Conservation (phyloP, 192 early-diverging fungal genomes). For the Irineochytrium annulatum region DNA sequence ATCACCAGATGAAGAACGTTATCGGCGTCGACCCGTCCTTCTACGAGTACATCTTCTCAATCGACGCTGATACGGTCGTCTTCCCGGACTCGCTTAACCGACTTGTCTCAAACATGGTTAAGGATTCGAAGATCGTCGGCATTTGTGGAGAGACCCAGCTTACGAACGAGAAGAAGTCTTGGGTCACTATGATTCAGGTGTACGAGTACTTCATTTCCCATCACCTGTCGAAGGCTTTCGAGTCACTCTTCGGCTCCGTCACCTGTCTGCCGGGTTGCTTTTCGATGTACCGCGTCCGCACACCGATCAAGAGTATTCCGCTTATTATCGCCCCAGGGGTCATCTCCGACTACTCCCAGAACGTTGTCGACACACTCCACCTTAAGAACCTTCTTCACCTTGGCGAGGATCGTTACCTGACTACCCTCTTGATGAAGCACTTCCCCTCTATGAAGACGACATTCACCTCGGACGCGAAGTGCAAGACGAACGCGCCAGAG, state of each 20-base stretch:
- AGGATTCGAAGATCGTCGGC: conserved; percentile 89
- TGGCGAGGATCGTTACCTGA: conserved; percentile 96
- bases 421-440: conserved; percentile 95
- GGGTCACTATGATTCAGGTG: conserved; percentile 97
- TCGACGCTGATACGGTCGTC: conserved; percentile 95
- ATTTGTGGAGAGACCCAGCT: conserved; percentile 94
- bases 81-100: conserved; percentile 81
- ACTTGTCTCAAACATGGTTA: conserved; percentile 84
- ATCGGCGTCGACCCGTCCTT: conserved; percentile 95
- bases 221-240: conserved; percentile 60
- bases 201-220: conserved; percentile 77
- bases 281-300: conserved; percentile 95
- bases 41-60: conserved; percentile 97
- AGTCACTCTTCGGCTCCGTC: conserved; percentile 60
- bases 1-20: conserved; percentile 97
- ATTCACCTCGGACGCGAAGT: conserved; percentile 86
- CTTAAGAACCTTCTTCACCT: conserved; percentile 94
- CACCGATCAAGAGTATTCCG: conserved; percentile 67
- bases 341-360: conserved; percentile 83
- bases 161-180: conserved; percentile 87
- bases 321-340: conserved; percentile 77
- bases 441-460: conserved; percentile 93
- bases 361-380: conserved; percentile 91
- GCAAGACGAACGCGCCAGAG: conserved; percentile 88
- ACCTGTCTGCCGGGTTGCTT: conserved; percentile 88